Evolutionary conservation across 805 yeast species (phyloP).

Genomic region (Diddensiella transvaalensis): DNA sequence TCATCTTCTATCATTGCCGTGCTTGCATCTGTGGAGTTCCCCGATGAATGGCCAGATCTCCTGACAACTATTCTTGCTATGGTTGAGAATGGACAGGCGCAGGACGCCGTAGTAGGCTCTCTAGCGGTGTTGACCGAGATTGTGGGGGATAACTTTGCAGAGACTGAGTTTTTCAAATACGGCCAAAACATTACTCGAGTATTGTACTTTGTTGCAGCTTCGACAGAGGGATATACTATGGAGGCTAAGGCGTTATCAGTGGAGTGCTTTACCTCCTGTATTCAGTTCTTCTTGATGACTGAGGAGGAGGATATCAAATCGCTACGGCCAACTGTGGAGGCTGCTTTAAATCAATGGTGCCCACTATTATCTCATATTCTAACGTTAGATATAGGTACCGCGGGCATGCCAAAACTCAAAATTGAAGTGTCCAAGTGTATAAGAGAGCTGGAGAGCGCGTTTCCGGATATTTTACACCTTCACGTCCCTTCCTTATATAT

Average conservation of each 20-base stretch:
- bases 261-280: slow-evolving; percentile 33
- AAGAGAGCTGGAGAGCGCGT: slow-evolving; percentile 4
- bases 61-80: slow-evolving; percentile 43
- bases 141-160: slow-evolving; percentile 81
- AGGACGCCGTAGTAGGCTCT: slow-evolving; percentile 43
- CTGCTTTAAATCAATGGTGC: slow-evolving; percentile 15
- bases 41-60: slow-evolving; percentile 88
- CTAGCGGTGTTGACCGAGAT: slow-evolving; percentile 51
- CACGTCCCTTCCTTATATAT: not conserved
- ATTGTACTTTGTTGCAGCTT: slow-evolving; percentile 22
- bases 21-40: slow-evolving; percentile 84
- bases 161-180: slow-evolving; percentile 78
- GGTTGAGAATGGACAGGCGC: slow-evolving; percentile 15
- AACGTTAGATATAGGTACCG: not conserved
- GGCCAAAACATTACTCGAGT: slow-evolving; percentile 35
- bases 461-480: not conserved
- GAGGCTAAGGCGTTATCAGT: slow-evolving; percentile 24
- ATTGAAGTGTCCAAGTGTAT: not conserved
- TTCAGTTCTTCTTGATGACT: slow-evolving; percentile 27
- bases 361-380: slow-evolving; percentile 10
- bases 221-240: slow-evolving; percentile 33
- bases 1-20: slow-evolving; percentile 75
- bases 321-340: slow-evolving; percentile 7
- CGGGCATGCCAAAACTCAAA: not conserved
- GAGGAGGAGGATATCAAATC: slow-evolving; percentile 14